A percentile compares a stretch with the other conserved stretches of the same genome.
These are phyloP conservation scores for Linderina pennispora DNA, from an alignment of 192 early-diverging fungal genomes.

Conservation along the genomic window DNA sequence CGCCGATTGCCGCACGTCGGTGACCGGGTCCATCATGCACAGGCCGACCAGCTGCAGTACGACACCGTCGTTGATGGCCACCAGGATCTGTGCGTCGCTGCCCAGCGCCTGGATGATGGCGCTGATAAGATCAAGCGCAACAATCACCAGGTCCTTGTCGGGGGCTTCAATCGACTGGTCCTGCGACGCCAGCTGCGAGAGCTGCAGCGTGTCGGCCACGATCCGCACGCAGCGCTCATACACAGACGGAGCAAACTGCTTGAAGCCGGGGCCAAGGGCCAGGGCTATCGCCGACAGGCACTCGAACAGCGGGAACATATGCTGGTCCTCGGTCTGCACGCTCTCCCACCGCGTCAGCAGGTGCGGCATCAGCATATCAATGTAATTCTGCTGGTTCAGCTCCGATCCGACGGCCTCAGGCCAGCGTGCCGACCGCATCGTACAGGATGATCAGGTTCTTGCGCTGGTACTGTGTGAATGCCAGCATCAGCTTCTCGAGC, in stretches of 20 bases:
- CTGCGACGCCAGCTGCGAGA: constrained; percentile 50
- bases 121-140: constrained; percentile 90
- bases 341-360: constrained; percentile 81
- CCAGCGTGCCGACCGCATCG: constrained; percentile 96
- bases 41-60: constrained; percentile 73
- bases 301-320: constrained; percentile 93
- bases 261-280: constrained; percentile 80
- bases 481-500: constrained; percentile 69
- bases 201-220: constrained; percentile 73
- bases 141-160: constrained; percentile 96
- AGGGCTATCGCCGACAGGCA: constrained; percentile 85
- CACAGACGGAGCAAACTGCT: constrained; percentile 75
- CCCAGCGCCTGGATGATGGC: constrained; percentile 91
- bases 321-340: constrained; percentile 77
- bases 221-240: constrained; percentile 88
- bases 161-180: constrained; percentile 53
- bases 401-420: constrained; percentile 81
- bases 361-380: constrained; percentile 81
- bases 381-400: constrained; percentile 75
- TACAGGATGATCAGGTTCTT: constrained; percentile 96
- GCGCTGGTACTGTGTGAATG: constrained; percentile 90
- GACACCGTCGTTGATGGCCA: constrained; percentile 62
- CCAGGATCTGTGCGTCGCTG: constrained; percentile 64
- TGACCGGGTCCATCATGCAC: constrained; percentile 68
- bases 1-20: constrained; percentile 90